Evolutionary conservation across 352 stramenopile species (phyloP), one percentile per base, ranked within the genome.

Genomic region (Phytophthora pini): DNA sequence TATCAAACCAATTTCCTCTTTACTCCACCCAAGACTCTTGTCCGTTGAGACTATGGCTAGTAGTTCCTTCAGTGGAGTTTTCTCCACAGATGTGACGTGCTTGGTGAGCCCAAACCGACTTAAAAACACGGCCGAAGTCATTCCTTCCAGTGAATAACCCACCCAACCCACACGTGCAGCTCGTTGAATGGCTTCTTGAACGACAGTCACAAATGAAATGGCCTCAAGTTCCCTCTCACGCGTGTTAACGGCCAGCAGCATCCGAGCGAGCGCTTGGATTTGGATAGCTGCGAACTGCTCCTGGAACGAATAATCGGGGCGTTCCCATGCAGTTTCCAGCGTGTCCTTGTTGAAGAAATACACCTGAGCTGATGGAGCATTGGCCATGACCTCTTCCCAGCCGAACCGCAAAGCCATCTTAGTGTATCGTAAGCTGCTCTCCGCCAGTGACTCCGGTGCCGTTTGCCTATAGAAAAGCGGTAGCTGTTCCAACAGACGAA

Each of bases 101-200:
- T 87, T 90, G 46, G 62, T 60, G 8, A 95, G 72, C 0, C 84
- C 87, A 20, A 93, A 70, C 3, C 85, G 82, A 55, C 57, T 75
- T 26, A 93, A 72, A 41, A 84, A 86, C 9, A 82, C 75, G 1
- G 68, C 44, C 0, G 79, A 62, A n/a, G 68, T 82, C 52, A 95
- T 78, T 12, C 87, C 87, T 59, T 95, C 87, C 17, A 93, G 60
- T n/a, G 81, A 82, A 61, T 84, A 92, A 10, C 87, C 87, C 11
- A 92, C 46, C 82, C 80, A 92, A 8, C 62, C 73, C 2, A 83
- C 39, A n/a, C 44, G 58, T 40, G 46, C 52, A 22, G 65, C 62
- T 10, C 20, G 57, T 32, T 68, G 22, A 1, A 92, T 58, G 0
- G 72, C 49, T 2, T 64, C 47, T 11, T 80, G 73, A 38, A 90